Percentiles rank a stretch among this genome's conserved stretches.
phyloP scores from a whole-genome alignment of 768 basidiomycete genomes.

The Gymnopilus junonius region DNA sequence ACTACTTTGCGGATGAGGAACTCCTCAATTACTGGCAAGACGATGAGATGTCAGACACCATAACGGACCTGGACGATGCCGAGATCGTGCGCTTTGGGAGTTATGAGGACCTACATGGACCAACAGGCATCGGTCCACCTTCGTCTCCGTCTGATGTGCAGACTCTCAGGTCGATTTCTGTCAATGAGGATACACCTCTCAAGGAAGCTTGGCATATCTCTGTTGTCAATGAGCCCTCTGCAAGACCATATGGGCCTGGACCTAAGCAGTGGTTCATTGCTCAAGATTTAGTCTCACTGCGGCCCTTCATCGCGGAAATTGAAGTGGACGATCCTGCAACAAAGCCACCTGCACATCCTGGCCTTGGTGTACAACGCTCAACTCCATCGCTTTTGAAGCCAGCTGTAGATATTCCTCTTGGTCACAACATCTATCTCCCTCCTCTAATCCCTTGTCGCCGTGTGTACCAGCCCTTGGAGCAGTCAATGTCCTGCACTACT shows the following conservation, averaged over 20 bases:
- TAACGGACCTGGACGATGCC: neutral
- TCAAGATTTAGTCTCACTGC: conserved; percentile 15
- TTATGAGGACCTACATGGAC: conserved; percentile 7
- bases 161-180: neutral
- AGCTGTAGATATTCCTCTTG: neutral
- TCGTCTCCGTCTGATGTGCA: neutral
- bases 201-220: conserved; percentile 19
- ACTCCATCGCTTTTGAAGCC: neutral
- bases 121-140: neutral
- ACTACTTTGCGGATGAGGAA: conserved; percentile 11
- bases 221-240: conserved; percentile 10
- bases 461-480: neutral
- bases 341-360: neutral
- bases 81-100: conserved; percentile 8
- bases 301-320: conserved; percentile 2
- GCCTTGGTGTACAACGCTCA: neutral
- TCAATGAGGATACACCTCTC: neutral
- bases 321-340: neutral
- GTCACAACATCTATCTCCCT: neutral
- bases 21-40: neutral
- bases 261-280: conserved; percentile 18
- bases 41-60: conserved; percentile 8
- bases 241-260: conserved; percentile 16
- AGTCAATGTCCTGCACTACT: neutral
- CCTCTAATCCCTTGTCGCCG: neutral